Base-by-base conservation (phyloP, 2,329 filamentous ascomycete genomes). In the Verticillium dahliae region DNA sequence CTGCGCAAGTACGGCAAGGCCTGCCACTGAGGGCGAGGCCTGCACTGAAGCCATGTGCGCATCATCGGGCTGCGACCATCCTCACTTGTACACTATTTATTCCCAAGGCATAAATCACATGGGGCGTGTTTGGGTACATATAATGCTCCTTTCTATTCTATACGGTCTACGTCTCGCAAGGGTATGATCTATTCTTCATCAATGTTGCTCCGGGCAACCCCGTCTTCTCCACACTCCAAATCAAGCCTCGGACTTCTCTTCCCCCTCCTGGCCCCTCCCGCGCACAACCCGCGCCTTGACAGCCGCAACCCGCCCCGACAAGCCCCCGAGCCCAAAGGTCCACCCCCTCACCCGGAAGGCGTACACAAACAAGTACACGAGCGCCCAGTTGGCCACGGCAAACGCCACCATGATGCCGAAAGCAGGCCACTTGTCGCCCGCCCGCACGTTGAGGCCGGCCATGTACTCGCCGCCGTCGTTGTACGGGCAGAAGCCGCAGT, bases 321-420 rank as follows among this genome's bases (percentile, higher is more conserved):
- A 27, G 15, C 27, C 33, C 54, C 84, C 84, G 62, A 91, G 79
- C 0, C 89, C 90, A 72, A 92, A 92, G 27, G 75, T 83, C 88
- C 88, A 92, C 7, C 87, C 83, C 65, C 81, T 82, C 60, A 92
- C 84, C 18, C 90, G 80, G 6, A 91, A 87, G 2, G 85, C 88
- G 74, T 89, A 92, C 61, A 92, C 86, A 70, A 92, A 91, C 74
- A 91, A 90, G 71, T 90, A 90, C 1, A 91, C 88, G 60, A 92
- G 73, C 50, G 81, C 75, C 86, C 86, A 91, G 69, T 91, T 92
- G 58, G 84, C 87, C 14, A 89, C 75, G 59, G 84, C 85, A 71
- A 91, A 92, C 1, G 84, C 85, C 9, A 90, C 67, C 76, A 92
- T 90, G 63, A 92, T 87, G 7, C 88, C 90, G 67, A 91, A 89